Evolutionary conservation across 805 yeast genomes (phyloP).

Genomic region (Ogataea paraovalis): DNA sequence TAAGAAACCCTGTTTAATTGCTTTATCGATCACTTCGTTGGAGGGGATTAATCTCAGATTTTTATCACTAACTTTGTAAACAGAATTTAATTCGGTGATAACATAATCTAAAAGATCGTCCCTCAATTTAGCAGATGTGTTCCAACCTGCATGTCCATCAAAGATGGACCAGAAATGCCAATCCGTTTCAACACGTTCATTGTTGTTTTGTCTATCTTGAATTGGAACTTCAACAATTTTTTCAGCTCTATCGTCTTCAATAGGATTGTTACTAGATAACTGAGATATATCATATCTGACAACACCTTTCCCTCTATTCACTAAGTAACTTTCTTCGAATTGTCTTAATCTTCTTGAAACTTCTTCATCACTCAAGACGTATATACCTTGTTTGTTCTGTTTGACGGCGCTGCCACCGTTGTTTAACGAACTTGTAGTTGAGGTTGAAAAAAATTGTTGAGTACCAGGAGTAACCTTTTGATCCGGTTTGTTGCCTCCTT

Average conservation of each 20-base stretch:
- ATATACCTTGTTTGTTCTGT: slow-evolving; percentile 49
- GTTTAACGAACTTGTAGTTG: slow-evolving; percentile 37
- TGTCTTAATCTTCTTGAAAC: slow-evolving; percentile 66
- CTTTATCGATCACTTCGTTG: slow-evolving; percentile 68
- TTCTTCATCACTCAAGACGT: slow-evolving; percentile 61
- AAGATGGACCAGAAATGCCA: slow-evolving; percentile 95
- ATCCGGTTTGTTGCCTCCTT: slow-evolving; percentile 9
- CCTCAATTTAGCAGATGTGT: slow-evolving; percentile 80
- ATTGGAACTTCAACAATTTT: slow-evolving; percentile 71
- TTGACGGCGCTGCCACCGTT: slow-evolving; percentile 36
- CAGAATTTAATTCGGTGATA: slow-evolving; percentile 68
- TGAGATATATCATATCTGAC: slow-evolving; percentile 85
- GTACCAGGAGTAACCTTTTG: slow-evolving; percentile 9
- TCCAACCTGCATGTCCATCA: slow-evolving; percentile 98
- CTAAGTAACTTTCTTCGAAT: slow-evolving; percentile 73
- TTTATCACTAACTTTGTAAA: slow-evolving; percentile 51
- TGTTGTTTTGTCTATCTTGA: slow-evolving; percentile 52
- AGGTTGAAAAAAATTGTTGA: slow-evolving; percentile 36
- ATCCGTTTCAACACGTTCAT: slow-evolving; percentile 48
- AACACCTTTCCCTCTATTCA: slow-evolving; percentile 85
- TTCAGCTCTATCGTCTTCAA: slow-evolving; percentile 91
- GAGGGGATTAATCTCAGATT: slow-evolving; percentile 58
- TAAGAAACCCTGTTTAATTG: slow-evolving; percentile 75
- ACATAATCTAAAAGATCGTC: slow-evolving; percentile 75
- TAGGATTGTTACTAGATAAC: slow-evolving; percentile 85